These are phyloP conservation scores for Sclerotinia minor DNA, from an alignment of 2,329 filamentous ascomycete species.

Conservation along the genomic window DNA sequence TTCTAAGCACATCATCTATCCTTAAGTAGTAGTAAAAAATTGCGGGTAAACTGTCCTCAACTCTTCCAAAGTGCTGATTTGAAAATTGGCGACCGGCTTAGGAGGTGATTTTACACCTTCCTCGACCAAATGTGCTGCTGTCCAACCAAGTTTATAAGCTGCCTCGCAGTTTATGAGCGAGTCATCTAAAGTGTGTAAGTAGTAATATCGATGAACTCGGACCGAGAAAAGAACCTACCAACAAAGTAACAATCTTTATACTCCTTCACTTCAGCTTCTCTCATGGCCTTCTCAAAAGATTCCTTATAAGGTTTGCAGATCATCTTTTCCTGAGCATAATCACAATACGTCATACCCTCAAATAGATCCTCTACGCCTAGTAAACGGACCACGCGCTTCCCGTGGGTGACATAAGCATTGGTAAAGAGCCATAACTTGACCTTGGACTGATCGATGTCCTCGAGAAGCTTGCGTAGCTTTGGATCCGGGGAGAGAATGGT, in stretches of 20 bases:
- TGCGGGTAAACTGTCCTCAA: constrained; percentile 76
- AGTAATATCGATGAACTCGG: background rate
- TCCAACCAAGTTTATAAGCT: constrained; percentile 82
- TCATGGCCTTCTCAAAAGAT: constrained; percentile 89
- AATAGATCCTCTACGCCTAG: constrained; percentile 85
- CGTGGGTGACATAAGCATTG: constrained; percentile 92
- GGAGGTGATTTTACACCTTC: constrained; percentile 64
- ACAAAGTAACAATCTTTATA: constrained; percentile 85
- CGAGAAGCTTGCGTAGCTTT: constrained; percentile 70
- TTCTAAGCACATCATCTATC: background rate
- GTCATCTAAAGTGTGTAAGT: constrained; percentile 62
- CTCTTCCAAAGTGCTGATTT: constrained; percentile 75
- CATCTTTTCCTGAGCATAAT: constrained; percentile 73
- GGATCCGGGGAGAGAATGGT: constrained; percentile 77
- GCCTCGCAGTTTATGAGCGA: constrained; percentile 78
- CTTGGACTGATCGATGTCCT: constrained; percentile 79
- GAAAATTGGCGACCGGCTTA: constrained; percentile 67
- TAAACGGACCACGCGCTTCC: constrained; percentile 74
- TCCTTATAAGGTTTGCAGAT: constrained; percentile 82
- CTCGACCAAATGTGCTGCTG: constrained; percentile 81
- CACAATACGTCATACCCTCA: constrained; percentile 92
- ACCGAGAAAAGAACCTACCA: constrained; percentile 55
- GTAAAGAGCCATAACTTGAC: constrained; percentile 93
- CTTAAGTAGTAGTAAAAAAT: constrained; percentile 68
- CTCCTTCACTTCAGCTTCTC: constrained; percentile 69